Evolutionary conservation across 1,139 yeast species (phyloP), one percentile per base, ranked within the genome.

Genomic region (Meyerozyma athensensis): DNA sequence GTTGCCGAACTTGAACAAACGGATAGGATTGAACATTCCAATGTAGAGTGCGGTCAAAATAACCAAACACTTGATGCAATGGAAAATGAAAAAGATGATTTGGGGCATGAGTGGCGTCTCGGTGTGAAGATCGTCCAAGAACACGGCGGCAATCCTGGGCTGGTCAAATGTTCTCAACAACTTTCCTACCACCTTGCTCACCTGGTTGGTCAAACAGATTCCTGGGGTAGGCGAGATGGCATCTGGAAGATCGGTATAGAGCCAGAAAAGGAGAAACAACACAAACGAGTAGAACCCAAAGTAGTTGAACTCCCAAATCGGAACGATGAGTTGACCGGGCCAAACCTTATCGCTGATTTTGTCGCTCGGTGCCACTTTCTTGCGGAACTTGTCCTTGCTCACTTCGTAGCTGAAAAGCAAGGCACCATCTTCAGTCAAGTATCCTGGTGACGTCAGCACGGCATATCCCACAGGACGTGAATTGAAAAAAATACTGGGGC

Each of bases 221-320:
- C 97, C 97, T 0, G 97, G 97, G 4, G 97, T 90, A 36, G 97
- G 97, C 31, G 90, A 77, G 40, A 87, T 68, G 50, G 71, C 75
- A 54, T 87, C 96, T 1, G 98, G 98, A 56, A 92, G 71, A 62
- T 92, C 97, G 3, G 95, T 80, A 59, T 90, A 92, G 44, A 92
- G 73, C 97, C 98, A 92, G 14, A 63, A 63, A 10, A 73, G 38
- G 52, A 89, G 65, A 6, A 72, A 43, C 0, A 73, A 39, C 13
- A 74, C 43, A 36, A 80, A 68, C 2, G 70, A 46, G 43, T 72
- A 62, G 46, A 72, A 71, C 18, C 75, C 70, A 37, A 70, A 64
- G 33, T 64, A 58, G 54, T 82, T 75, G 47, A 64, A 70, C 43
- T 74, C 72, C 95, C 96, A 92, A 24, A 72, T 61, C 6, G 98